These are phyloP conservation scores for Hypoxylon sp. DNA, from an alignment of 2,329 filamentous ascomycete genomes.

Conservation along the genomic window DNA sequence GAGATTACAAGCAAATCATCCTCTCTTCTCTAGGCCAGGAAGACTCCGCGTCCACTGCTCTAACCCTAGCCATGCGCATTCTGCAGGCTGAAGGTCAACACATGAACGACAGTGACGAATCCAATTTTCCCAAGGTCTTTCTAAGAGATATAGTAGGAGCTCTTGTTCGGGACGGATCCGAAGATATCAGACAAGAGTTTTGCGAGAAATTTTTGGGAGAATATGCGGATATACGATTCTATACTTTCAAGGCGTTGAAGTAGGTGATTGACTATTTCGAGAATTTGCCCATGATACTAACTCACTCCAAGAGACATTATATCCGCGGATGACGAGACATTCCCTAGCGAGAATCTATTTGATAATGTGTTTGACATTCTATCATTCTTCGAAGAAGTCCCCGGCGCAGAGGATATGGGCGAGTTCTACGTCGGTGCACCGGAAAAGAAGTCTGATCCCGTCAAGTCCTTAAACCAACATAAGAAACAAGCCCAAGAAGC, in stretches of 20 bases:
- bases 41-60: slow-evolving; percentile 75
- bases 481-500: slow-evolving; percentile 87
- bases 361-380: slow-evolving; percentile 74
- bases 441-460: slow-evolving; percentile 75
- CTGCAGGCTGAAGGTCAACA: slow-evolving; percentile 83
- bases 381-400: slow-evolving; percentile 77
- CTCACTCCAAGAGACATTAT: slow-evolving; percentile 50
- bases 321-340: slow-evolving; percentile 46
- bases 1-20: slow-evolving; percentile 77
- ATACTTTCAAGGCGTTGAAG: slow-evolving; percentile 82
- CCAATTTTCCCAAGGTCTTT: slow-evolving; percentile 77
- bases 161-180: slow-evolving; percentile 71
- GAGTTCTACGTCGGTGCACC: slow-evolving; percentile 77
- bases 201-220: slow-evolving; percentile 82
- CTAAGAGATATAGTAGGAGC: slow-evolving; percentile 75
- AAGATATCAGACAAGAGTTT: slow-evolving; percentile 78
- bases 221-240: slow-evolving; percentile 88
- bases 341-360: slow-evolving; percentile 60
- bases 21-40: slow-evolving; percentile 74
- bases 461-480: slow-evolving; percentile 77
- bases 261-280: slow-evolving; percentile 59
- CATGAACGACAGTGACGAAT: slow-evolving; percentile 72
- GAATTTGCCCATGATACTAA: slow-evolving; percentile 27
- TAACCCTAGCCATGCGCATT: slow-evolving; percentile 86
- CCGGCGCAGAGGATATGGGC: slow-evolving; percentile 75